These are phyloP conservation scores for Quambalaria eucalypti DNA, from an alignment of 1,284 basidiomycete species.

Conservation along the genomic window DNA sequence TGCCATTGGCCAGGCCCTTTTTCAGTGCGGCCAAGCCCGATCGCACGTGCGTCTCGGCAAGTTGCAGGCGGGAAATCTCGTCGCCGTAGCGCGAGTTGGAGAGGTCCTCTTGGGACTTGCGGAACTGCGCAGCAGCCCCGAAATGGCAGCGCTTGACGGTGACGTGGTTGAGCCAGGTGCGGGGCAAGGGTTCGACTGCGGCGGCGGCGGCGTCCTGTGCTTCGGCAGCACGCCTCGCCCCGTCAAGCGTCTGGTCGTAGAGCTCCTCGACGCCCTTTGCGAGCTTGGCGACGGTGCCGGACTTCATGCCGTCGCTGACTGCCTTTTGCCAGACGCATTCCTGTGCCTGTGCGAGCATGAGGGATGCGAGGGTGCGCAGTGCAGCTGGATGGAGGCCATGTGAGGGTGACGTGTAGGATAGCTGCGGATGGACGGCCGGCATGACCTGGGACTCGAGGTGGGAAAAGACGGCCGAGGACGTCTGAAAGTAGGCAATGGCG, in stretches of 20 bases:
- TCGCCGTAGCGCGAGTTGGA: slow-evolving; percentile 56
- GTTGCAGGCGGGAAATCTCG: slow-evolving; percentile 35
- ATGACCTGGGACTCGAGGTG: slow-evolving; percentile 11
- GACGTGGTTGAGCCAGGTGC: slow-evolving; percentile 75
- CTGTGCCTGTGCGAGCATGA: slow-evolving; percentile 89
- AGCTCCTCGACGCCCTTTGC: slow-evolving; percentile 58
- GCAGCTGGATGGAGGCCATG: slow-evolving; percentile 52
- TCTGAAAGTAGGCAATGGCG: slow-evolving; percentile 30
- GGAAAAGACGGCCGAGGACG: slow-evolving; percentile 20
- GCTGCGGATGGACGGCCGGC: slow-evolving; percentile 2
- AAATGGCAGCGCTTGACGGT: slow-evolving; percentile 80
- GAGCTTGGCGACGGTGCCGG: slow-evolving; percentile 70
- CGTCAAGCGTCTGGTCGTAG: slow-evolving; percentile 21
- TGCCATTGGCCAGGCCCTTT: slow-evolving; percentile 53
- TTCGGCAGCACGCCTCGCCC: slow-evolving; percentile 2
- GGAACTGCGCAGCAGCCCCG: slow-evolving; percentile 75
- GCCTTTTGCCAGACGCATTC: slow-evolving; percentile 95
- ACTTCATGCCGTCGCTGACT: slow-evolving; percentile 46
- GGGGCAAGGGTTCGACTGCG: slow-evolving; percentile 49
- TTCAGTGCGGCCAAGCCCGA: slow-evolving; percentile 65
- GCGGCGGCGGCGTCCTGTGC: slow-evolving; percentile 50
- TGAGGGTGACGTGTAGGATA: neutral
- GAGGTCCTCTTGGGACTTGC: slow-evolving; percentile 83
- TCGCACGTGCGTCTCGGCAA: slow-evolving; percentile 54
- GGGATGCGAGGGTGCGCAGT: slow-evolving; percentile 60